Percentiles rank a stretch among this genome's conserved stretches.
phyloP scores from a whole-genome alignment of 768 basidiomycete genomes.

The Lentinula edodes region DNA sequence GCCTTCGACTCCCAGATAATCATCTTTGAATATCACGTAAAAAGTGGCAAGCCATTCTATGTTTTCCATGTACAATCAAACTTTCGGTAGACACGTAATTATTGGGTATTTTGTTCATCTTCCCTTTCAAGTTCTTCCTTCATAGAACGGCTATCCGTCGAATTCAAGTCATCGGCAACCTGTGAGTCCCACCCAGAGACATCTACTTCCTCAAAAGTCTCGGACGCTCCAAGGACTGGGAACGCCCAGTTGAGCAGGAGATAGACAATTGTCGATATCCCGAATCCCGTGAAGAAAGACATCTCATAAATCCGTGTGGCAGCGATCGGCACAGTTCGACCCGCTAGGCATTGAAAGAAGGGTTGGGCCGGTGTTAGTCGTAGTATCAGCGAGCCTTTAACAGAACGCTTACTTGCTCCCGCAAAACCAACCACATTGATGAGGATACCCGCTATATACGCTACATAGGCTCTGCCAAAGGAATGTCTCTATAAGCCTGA shows the following conservation, averaged over 20 bases:
- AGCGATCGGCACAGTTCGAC: constrained; percentile 54
- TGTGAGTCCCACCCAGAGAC: constrained; percentile 21
- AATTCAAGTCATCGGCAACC: no score
- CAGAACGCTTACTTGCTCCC: constrained; percentile 51
- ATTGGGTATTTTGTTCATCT: neutral
- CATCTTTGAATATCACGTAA: no score
- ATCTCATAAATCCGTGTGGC: constrained; percentile 73
- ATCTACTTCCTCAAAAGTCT: constrained; percentile 49
- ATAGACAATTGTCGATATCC: constrained; percentile 62
- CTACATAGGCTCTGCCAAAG: constrained; percentile 48
- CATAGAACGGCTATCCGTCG: neutral
- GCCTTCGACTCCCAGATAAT: no score
- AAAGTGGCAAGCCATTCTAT: no score
- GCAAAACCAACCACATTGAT: constrained; percentile 83
- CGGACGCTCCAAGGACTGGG: constrained; percentile 48
- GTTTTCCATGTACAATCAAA: no score
- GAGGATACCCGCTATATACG: constrained; percentile 68
- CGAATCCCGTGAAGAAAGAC: constrained; percentile 84
- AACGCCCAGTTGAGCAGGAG: constrained; percentile 50
- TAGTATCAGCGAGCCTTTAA: neutral
- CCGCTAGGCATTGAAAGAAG: constrained; percentile 29
- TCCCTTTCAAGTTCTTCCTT: neutral
- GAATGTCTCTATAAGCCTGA: constrained; percentile 4
- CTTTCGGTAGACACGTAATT: neutral
- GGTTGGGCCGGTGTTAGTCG: neutral